These are phyloP conservation scores for Podospora conica DNA, from an alignment of 495 filamentous ascomycete species.

Conservation along the genomic window DNA sequence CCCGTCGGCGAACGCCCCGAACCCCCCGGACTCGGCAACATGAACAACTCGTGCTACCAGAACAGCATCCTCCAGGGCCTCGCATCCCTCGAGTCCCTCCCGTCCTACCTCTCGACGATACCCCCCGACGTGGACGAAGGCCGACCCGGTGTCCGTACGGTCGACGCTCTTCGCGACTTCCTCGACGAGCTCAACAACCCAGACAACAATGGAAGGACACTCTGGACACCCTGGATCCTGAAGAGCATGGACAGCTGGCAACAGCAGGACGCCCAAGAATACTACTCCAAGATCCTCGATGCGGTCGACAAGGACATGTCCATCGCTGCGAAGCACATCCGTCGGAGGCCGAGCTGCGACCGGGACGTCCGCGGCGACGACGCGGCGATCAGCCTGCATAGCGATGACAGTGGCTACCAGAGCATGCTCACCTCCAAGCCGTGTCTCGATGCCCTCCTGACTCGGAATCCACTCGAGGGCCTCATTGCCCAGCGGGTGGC, in stretches of 20 bases:
- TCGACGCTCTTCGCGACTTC: conserved; percentile 53
- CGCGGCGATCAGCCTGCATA: conserved; percentile 36
- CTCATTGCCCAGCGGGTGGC: conserved; percentile 83
- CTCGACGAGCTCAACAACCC: conserved; percentile 61
- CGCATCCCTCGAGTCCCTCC: conserved; percentile 64
- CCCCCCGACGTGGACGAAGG: conserved; percentile 30
- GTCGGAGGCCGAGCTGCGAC: conserved; percentile 30
- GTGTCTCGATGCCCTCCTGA: conserved; percentile 16
- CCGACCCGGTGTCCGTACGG: conserved; percentile 23
- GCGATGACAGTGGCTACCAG: conserved; percentile 45
- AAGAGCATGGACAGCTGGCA: conserved; percentile 90
- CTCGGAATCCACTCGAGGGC: conserved; percentile 70
- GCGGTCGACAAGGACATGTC: conserved; percentile 74
- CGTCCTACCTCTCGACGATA: conserved; percentile 41
- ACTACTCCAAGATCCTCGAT: conserved; percentile 83
- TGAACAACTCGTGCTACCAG: conserved; percentile 94
- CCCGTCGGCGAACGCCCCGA: conserved; percentile 23
- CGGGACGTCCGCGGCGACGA: conserved; percentile 27
- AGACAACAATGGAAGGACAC: conserved; percentile 57
- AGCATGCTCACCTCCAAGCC: conserved; percentile 28
- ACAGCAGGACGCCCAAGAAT: conserved; percentile 98
- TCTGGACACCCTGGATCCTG: conserved; percentile 72
- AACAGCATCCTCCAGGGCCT: conserved; percentile 91
- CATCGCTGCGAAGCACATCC: conserved; percentile 38
- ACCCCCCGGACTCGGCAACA: conserved; percentile 81